phyloP scores from a whole-genome alignment of 225 moss, liverwort and hornwort genomes.

The Takakia lepidozioides region DNA sequence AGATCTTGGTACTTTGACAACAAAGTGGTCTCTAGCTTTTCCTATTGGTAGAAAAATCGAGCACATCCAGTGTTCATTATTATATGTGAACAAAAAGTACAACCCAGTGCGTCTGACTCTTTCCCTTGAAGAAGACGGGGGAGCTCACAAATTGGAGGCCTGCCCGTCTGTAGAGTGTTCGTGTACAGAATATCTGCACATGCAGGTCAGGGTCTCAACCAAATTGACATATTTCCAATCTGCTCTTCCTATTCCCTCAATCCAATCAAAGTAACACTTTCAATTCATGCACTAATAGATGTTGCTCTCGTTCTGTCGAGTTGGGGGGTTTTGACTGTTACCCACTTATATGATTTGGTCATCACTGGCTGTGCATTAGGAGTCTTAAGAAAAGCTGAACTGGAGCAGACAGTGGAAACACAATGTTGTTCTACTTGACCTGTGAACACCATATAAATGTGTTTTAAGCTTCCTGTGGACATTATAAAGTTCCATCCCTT shows the following conservation, averaged over 20 bases:
- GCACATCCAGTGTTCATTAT: too few relatives aligned
- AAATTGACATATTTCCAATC: not conserved
- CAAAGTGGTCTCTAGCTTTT: not conserved
- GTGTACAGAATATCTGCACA: slow-evolving; percentile 89
- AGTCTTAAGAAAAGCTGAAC: too few relatives aligned
- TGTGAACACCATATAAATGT: not conserved
- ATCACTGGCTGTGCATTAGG: too few relatives aligned
- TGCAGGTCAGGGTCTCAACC: slow-evolving; percentile 4
- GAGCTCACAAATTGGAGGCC: slow-evolving; percentile 85
- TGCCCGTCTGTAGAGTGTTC: slow-evolving; percentile 96
- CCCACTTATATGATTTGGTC: too few relatives aligned
- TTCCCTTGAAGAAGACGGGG: not conserved
- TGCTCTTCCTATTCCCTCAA: not conserved
- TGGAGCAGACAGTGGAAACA: not conserved
- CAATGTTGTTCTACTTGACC: not conserved
- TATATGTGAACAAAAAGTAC: too few relatives aligned
- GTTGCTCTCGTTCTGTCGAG: too few relatives aligned
- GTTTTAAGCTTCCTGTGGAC: not conserved
- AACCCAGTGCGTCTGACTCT: too few relatives aligned
- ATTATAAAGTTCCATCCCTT: too few relatives aligned
- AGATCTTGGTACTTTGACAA: not conserved
- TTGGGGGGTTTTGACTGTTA: too few relatives aligned
- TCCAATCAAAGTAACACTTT: too few relatives aligned
- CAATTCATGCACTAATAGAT: too few relatives aligned
- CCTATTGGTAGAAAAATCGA: not conserved